These are phyloP conservation scores for Anthoceros angustus DNA, from an alignment of 225 moss, liverwort and hornwort species.

Conservation along the genomic window DNA sequence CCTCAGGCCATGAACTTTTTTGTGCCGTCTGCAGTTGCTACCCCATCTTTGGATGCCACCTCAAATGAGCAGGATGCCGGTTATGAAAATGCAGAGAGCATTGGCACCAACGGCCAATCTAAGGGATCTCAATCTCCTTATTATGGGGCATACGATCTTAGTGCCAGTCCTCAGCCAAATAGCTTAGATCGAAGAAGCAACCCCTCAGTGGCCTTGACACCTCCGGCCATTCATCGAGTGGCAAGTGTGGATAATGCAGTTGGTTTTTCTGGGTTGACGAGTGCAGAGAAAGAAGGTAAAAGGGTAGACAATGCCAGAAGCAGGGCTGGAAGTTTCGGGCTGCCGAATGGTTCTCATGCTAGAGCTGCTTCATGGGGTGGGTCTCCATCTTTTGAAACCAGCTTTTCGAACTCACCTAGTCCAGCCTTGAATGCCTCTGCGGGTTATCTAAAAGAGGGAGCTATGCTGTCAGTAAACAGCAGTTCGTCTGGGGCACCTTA, in stretches of 20 bases:
- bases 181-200: constrained; percentile 6
- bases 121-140: background rate
- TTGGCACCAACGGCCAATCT: constrained; percentile 18
- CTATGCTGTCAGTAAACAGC: constrained; percentile 25
- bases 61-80: constrained; percentile 27
- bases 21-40: constrained; percentile 41
- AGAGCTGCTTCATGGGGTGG: constrained; percentile 95
- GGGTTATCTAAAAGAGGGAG: constrained; percentile 24
- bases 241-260: constrained; percentile 27
- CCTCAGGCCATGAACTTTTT: constrained; percentile 59
- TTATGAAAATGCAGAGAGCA: constrained; percentile 21
- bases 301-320: constrained; percentile 16
- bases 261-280: constrained; percentile 12
- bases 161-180: constrained; percentile 17
- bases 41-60: constrained; percentile 24
- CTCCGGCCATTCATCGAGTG: constrained; percentile 15
- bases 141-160: constrained; percentile 4
- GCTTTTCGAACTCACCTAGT: constrained; percentile 21
- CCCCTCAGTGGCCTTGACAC: constrained; percentile 7
- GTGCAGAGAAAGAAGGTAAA: constrained; percentile 17
- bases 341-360: constrained; percentile 41
- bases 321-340: constrained; percentile 16
- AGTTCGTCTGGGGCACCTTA: constrained; percentile 21
- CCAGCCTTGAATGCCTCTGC: constrained; percentile 19
- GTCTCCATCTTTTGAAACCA: constrained; percentile 28